A percentile compares a stretch with the other conserved stretches of the same genome.
These are phyloP conservation scores for Berberis thunbergii DNA, from an alignment of 164 flowering plant genomes.

Conservation along the genomic window DNA sequence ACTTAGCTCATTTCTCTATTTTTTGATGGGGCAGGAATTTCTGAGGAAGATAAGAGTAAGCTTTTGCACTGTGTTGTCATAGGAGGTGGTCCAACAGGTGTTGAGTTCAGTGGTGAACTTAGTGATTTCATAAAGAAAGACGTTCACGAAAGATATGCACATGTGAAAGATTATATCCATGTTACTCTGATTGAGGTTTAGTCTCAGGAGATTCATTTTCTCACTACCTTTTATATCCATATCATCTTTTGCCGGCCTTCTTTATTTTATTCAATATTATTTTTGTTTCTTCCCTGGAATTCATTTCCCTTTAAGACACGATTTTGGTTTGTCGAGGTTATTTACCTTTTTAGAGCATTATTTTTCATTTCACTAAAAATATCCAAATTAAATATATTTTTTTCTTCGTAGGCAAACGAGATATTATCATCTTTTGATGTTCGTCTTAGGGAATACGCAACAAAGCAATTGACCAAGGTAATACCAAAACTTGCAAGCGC, in stretches of 20 bases:
- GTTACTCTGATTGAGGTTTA: constrained; percentile 95
- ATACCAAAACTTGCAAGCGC: too few species aligned
- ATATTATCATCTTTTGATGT: constrained; percentile 96
- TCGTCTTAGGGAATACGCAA: constrained; percentile 84
- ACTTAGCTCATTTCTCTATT: neutral
- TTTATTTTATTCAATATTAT: too few species aligned
- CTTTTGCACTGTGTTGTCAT: constrained; percentile 92
- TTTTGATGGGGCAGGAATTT: constrained; percentile 47
- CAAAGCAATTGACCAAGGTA: constrained; percentile 80
- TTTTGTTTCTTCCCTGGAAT: too few species aligned
- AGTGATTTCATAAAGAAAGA: constrained; percentile 90
- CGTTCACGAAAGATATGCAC: constrained; percentile 83
- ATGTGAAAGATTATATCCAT: constrained; percentile 82
- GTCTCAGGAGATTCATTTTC: neutral
- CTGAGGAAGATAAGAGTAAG: constrained; percentile 71
- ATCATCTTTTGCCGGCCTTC: too few species aligned
- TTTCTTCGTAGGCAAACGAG: constrained; percentile 77
- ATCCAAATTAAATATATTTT: constrained; percentile 2
- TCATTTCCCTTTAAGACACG: too few species aligned
- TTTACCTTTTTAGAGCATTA: neutral
- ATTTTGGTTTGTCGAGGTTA: too few species aligned
- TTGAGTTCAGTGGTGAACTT: constrained; percentile 98
- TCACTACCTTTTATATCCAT: neutral
- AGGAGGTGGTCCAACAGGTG: constrained; percentile 99
- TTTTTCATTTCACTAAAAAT: neutral